These are phyloP conservation scores for Venturiaceae sp. DNA, from an alignment of 2,329 filamentous ascomycete genomes.

Conservation along the genomic window DNA sequence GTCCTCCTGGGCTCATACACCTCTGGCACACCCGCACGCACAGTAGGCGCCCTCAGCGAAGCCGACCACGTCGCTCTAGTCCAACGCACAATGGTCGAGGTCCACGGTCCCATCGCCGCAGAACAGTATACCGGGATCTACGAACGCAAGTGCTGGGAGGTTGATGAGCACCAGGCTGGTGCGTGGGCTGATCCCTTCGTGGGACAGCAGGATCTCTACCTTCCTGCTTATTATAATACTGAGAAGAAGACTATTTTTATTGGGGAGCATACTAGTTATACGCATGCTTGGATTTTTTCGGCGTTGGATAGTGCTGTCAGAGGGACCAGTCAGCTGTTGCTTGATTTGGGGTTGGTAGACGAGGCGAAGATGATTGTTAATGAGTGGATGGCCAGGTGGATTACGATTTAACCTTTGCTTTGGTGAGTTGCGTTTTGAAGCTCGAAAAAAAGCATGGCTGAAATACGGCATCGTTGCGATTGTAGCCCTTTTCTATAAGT, in stretches of 20 bases:
- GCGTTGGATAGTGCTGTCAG: conserved; percentile 59
- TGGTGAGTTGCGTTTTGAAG: too few species aligned
- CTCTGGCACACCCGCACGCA: conserved; percentile 34
- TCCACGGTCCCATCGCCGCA: conserved; percentile 51
- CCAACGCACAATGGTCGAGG: conserved; percentile 55
- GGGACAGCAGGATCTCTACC: conserved; percentile 59
- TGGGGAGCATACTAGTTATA: conserved; percentile 59
- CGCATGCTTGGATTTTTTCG: conserved; percentile 60
- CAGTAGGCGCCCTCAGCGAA: conserved; percentile 41
- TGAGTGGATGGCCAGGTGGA: conserved; percentile 63
- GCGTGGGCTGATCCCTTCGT: conserved; percentile 52
- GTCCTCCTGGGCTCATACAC: conserved; percentile 53
- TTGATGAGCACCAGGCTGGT: conserved; percentile 51
- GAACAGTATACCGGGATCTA: conserved; percentile 57
- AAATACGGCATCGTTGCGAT: too few species aligned
- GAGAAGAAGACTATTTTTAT: conserved; percentile 61
- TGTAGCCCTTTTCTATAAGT: too few species aligned
- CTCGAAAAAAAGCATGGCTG: too few species aligned
- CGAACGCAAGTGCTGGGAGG: conserved; percentile 55
- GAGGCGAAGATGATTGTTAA: conserved; percentile 56
- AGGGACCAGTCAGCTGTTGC: conserved; percentile 53
- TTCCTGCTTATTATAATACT: conserved; percentile 64
- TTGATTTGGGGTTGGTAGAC: conserved; percentile 57
- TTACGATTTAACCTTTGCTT: conserved; percentile 34
- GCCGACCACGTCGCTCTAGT: conserved; percentile 54